A percentile compares a stretch with the other conserved stretches of the same genome.
phyloP scores from a whole-genome alignment of 176 grass and related monocot species.

The Miscanthus lutarioriparius region DNA sequence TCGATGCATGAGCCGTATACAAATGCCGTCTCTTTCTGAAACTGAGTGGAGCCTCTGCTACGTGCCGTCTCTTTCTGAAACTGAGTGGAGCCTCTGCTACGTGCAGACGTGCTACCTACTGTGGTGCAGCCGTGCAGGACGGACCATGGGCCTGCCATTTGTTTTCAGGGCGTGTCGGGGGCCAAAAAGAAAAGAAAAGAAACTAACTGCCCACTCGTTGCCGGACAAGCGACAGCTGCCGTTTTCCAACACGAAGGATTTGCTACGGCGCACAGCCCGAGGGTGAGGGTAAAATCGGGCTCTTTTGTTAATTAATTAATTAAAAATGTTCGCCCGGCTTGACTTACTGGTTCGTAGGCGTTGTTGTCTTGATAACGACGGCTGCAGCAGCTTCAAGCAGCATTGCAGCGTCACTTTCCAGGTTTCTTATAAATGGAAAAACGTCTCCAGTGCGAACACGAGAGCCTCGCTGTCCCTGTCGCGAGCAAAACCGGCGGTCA shows the following conservation, averaged over 20 bases:
- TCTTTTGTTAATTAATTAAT: not conserved
- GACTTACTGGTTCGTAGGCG: slow-evolving; percentile 1
- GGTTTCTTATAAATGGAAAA: not conserved
- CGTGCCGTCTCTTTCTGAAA: too few relatives aligned
- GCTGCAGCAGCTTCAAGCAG: slow-evolving; percentile 31
- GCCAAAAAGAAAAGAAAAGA: not conserved
- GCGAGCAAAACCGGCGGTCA: too few relatives aligned
- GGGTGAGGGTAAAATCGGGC: not conserved
- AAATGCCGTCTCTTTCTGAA: not conserved
- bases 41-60: not conserved
- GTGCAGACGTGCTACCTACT: too few relatives aligned
- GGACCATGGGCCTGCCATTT: slow-evolving; percentile 11
- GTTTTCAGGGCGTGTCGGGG: not conserved
- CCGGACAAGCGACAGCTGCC: not conserved
- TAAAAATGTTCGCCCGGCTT: not conserved
- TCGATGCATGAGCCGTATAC: not conserved
- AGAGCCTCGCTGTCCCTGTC: too few relatives aligned
- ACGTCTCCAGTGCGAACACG: not conserved
- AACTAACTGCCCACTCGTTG: not conserved
- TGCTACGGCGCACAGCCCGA: slow-evolving; percentile 9
- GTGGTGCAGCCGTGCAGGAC: too few relatives aligned
- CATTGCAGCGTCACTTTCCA: slow-evolving; percentile 20
- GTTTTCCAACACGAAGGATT: not conserved
- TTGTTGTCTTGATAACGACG: not conserved
- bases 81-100: too few relatives aligned